Evolutionary conservation across 108 stramenopile genomes (phyloP), one percentile per base, ranked within the genome.

Genomic region (Schizochytrium sp.): DNA sequence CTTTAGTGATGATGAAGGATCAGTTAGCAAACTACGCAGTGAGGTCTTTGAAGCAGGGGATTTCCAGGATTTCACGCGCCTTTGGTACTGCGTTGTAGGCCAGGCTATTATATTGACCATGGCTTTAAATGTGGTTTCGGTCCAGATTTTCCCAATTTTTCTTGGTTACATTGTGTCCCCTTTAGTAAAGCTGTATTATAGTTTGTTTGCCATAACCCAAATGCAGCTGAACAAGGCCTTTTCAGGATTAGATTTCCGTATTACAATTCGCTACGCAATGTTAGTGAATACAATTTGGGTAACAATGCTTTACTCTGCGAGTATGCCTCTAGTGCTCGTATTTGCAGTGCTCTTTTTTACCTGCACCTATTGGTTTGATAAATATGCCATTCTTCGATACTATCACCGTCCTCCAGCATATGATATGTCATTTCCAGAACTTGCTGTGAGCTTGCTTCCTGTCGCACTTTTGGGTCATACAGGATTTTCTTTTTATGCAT

Each of bases 351-450:
- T 55, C 45, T 83, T 55, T 83, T 83, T 83, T 40, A 28, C 76
- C 15, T 55, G 76, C 76, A 55, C 76, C 38, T 83, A 55, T 83
- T 55, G 47, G 76, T 55, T 83, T 10, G 47, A 83, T 53, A 83
- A 83, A 40, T 83, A 83, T 50, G 76, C 50, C 17, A 49, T 83
- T 28, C 47, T 83, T 5, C 47, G 76, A 46, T 83, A 55, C 2
- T 83, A 83, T 50, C 76, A 3, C 28, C 76, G 76, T 0, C 76
- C 76, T 5, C 76, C 53, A 13, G 50, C 47, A 1, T 55, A 55
- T 40, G 76, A 83, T 42, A 53, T n/a, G 38, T 55, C 47, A 38
- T 83, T 83, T 55, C 76, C 76, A 5, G 50, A n/a, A 55, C 40
- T 83, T n/a, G 76, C 40, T 2, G 76, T 83, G 28, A 17, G 53